A percentile compares a stretch with the other conserved stretches of the same genome.
Conservation (phyloP, 2,329 filamentous ascomycete species). For the Ophiostoma ulmi region DNA sequence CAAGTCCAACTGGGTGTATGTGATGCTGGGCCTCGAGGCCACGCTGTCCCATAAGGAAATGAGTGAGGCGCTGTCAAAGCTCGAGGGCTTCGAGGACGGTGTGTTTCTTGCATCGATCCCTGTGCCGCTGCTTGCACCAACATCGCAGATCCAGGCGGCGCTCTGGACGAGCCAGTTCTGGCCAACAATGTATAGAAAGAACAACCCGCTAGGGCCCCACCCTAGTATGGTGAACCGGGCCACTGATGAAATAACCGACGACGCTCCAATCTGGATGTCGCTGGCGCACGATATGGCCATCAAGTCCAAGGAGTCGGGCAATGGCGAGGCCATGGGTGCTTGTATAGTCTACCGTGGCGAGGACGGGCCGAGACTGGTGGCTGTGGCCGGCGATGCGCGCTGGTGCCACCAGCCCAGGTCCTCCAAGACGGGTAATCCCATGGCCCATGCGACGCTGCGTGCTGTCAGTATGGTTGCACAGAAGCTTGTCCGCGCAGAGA, state of each 20-base stretch:
- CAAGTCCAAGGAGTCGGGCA: conserved; percentile 51
- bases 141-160: conserved; percentile 67
- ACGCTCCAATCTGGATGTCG: conserved; percentile 62
- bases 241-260: conserved; percentile 60
- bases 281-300: conserved; percentile 60
- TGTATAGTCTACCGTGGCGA: conserved; percentile 64
- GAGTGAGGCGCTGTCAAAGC: conserved; percentile 40
- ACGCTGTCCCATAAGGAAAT: conserved; percentile 53
- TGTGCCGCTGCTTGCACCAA: conserved; percentile 68
- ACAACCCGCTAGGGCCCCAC: conserved; percentile 79
- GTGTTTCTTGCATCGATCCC: conserved; percentile 58
- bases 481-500: conserved; percentile 55
- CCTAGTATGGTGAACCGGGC: conserved; percentile 67
- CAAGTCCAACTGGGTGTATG: conserved; percentile 57
- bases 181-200: conserved; percentile 82
- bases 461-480: conserved; percentile 78
- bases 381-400: conserved; percentile 70
- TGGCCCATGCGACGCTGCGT: conserved; percentile 72
- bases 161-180: conserved; percentile 73
- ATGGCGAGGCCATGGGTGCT: conserved; percentile 67
- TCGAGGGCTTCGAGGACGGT: conserved; percentile 47
- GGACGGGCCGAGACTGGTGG: conserved; percentile 55
- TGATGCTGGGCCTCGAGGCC: conserved; percentile 49
- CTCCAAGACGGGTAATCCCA: conserved; percentile 59
- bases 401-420: conserved; percentile 52